Base-by-base conservation (phyloP, 2,329 filamentous ascomycete genomes). In the Alternaria ethzedia region DNA sequence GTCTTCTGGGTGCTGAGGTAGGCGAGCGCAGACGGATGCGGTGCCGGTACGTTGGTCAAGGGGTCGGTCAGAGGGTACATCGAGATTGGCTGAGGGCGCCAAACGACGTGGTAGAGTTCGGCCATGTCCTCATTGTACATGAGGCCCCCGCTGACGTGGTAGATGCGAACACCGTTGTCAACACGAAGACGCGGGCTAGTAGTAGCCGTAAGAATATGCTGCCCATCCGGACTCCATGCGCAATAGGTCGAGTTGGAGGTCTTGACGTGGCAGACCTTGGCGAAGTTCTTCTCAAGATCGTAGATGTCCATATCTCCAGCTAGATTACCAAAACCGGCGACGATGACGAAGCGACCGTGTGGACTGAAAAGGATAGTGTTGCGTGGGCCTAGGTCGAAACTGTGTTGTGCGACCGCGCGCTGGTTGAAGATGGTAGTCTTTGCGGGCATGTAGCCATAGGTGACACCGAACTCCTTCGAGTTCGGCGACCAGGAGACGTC, bases 401-500 rank as follows among this genome's bases (percentile, higher is more conserved):
- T 92, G 82, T 97, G 93, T 61, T 91, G 91, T 20, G 91, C 86
- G 63, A 94, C 87, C 66, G 92, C 96, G 67, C 93, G 90, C 74
- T 91, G 88, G 81, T 97, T 97, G 88, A 98, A 99, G 71, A 99
- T 96, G 71, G 95, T 97, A 4, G 95, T 96, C 86, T 98, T 98
- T 59, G 96, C 93, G n/a, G 96, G 96, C 94, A 97, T 98, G 82
- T 93, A 98, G 65, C 96, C 96, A 79, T 99, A 99, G 15, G 97
- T 90, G 30, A 99, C 96, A 77, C 94, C 95, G 76, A 99, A 99
- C 81, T 98, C 95, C 83, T 94, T 96, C 73, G 94, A 96, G 82
- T 96, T 98, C 51, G 96, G 94, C 49, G 94, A 97, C 96, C 96
- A 99, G n/a, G 92, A 89, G 46, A 99, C 95, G 78, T 99, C 96